Conservation (phyloP, 306 rosid species). For the Boehmeria nivea region DNA sequence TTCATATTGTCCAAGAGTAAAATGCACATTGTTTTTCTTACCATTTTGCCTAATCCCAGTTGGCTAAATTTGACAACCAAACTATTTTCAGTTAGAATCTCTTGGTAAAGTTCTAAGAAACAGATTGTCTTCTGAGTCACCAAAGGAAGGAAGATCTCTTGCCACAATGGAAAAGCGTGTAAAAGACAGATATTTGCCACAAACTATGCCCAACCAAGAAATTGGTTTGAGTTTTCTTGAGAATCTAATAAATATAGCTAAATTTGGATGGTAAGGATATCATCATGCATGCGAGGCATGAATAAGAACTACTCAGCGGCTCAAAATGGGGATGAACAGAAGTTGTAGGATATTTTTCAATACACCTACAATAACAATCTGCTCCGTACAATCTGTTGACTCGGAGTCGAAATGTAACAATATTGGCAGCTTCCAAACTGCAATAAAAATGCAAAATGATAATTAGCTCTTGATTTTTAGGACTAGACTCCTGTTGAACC, state of each 20-base stretch:
- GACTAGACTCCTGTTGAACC: too few species aligned
- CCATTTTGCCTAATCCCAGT: conserved; percentile 7
- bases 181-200: conserved; percentile 14
- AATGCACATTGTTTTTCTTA: conserved; percentile 6
- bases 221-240: neutral
- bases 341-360: too few species aligned
- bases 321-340: too few species aligned
- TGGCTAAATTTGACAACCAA: conserved; percentile 10
- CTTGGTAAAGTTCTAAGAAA: conserved; percentile 3
- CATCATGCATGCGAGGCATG: neutral
- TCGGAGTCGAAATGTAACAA: too few species aligned
- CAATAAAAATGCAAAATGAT: too few species aligned
- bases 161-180: conserved; percentile 2
- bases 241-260: neutral
- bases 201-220: conserved; percentile 28
- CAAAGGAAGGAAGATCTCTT: neutral
- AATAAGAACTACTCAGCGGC: too few species aligned
- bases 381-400: too few species aligned
- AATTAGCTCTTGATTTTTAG: too few species aligned
- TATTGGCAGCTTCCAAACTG: too few species aligned
- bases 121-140: conserved; percentile 1
- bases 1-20: conserved; percentile 9
- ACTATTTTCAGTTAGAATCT: conserved; percentile 20
- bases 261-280: neutral
- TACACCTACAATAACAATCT: too few species aligned